These are phyloP conservation scores for Yamadazyma akitaensis DNA, from an alignment of 805 yeast genomes.

Conservation along the genomic window DNA sequence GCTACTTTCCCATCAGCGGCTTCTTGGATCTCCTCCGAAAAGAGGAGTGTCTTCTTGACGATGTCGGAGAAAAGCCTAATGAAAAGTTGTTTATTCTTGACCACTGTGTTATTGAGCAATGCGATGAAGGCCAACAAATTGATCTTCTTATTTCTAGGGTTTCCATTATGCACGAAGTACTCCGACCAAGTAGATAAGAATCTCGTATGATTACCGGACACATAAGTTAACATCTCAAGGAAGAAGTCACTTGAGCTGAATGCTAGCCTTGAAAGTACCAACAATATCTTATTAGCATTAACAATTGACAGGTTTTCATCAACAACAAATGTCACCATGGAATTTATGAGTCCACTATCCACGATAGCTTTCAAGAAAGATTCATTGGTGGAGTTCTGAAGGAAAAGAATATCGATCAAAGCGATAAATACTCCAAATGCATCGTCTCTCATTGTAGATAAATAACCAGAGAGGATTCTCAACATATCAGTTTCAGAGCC, in stretches of 20 bases:
- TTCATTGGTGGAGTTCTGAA: constrained; percentile 26
- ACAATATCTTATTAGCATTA: constrained; percentile 32
- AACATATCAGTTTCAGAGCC: constrained; percentile 42
- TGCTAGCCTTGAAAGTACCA: constrained; percentile 37
- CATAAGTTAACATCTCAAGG: constrained; percentile 27
- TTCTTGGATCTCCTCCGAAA: constrained; percentile 77
- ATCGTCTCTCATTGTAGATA: constrained; percentile 68
- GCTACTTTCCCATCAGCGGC: constrained; percentile 29
- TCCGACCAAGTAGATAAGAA: constrained; percentile 39
- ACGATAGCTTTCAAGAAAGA: constrained; percentile 28
- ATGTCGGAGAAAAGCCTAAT: constrained; percentile 24
- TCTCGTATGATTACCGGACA: constrained; percentile 19
- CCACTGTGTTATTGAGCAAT: constrained; percentile 36
- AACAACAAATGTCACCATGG: constrained; percentile 37
- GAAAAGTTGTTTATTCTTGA: constrained; percentile 19
- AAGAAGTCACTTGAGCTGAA: constrained; percentile 34
- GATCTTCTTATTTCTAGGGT: constrained; percentile 72
- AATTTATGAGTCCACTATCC: constrained; percentile 44
- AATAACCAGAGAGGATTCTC: constrained; percentile 48
- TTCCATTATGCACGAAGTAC: constrained; percentile 52
- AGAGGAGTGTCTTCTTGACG: constrained; percentile 34
- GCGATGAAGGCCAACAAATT: constrained; percentile 60
- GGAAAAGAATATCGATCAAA: constrained; percentile 48
- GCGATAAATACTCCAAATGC: constrained; percentile 55
- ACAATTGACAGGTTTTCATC: constrained; percentile 45